Evolutionary conservation across 306 rosid genomes (phyloP).

Genomic region (Casuarina equisetifolia): DNA sequence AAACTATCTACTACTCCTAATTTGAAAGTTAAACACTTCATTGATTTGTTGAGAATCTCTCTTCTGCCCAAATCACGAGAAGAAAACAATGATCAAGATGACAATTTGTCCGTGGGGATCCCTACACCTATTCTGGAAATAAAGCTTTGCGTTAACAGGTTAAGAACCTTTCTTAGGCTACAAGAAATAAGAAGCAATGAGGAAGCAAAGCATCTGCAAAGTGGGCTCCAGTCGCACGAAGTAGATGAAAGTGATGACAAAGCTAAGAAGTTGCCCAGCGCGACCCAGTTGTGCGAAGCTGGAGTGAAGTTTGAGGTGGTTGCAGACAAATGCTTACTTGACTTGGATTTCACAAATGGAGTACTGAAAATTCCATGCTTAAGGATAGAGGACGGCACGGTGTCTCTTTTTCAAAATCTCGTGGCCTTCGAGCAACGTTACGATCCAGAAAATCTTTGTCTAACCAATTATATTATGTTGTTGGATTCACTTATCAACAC

Average conservation of each 20-base stretch:
- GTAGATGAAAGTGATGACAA: background rate
- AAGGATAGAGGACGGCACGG: background rate
- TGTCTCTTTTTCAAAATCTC: background rate
- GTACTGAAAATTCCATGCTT: background rate
- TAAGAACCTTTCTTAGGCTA: too few species aligned
- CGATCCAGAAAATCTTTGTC: background rate
- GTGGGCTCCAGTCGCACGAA: too few species aligned
- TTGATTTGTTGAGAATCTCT: background rate
- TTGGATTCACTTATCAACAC: too few species aligned
- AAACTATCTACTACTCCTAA: background rate
- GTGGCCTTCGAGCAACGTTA: conserved; percentile 1
- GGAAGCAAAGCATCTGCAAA: too few species aligned
- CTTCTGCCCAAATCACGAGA: background rate
- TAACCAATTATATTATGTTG: background rate
- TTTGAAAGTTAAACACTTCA: background rate
- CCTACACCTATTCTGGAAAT: too few species aligned
- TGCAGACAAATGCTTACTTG: background rate
- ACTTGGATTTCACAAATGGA: background rate
- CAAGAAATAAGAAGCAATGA: too few species aligned
- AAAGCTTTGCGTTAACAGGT: too few species aligned
- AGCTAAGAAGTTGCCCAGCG: background rate
- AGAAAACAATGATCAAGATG: background rate
- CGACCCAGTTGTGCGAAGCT: background rate
- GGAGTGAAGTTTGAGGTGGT: background rate
- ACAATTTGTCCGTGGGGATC: too few species aligned